Conservation (phyloP, 2,329 filamentous ascomycete genomes). For the Cadophora sp. region DNA sequence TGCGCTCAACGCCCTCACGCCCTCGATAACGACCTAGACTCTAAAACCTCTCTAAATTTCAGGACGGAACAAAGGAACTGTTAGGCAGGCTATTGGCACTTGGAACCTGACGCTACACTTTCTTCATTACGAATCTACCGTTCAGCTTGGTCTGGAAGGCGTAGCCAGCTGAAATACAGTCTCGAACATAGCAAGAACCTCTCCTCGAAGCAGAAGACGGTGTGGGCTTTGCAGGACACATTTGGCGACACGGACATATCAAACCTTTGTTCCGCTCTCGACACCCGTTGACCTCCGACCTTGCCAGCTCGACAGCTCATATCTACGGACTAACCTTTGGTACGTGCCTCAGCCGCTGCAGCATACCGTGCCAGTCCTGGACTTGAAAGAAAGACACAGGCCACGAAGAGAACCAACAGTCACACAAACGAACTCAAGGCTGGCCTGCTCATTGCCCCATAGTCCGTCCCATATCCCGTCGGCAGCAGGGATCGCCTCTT, state of each 20-base stretch:
- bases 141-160: neutral
- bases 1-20: neutral
- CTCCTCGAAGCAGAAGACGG: neutral
- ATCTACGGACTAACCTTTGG: slow-evolving; percentile 42
- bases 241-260: slow-evolving; percentile 1
- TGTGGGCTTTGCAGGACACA: neutral
- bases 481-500: slow-evolving; percentile 16
- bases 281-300: neutral
- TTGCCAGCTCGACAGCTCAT: slow-evolving; percentile 10
- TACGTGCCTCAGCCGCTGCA: slow-evolving; percentile 42
- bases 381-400: slow-evolving; percentile 24
- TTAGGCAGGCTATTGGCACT: neutral
- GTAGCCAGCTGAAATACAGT: neutral
- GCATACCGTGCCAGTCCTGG: slow-evolving; percentile 30
- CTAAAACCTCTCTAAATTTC: neutral
- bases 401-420: slow-evolving; percentile 10
- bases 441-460: neutral
- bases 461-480: neutral
- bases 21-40: slow-evolving; percentile 1
- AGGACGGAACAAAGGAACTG: slow-evolving; percentile 4
- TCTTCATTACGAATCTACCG: neutral
- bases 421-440: slow-evolving; percentile 8
- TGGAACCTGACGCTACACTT: neutral
- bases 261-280: slow-evolving; percentile 10
- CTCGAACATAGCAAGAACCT: neutral